These are phyloP conservation scores for Botrytis medusae DNA, from an alignment of 2,329 filamentous ascomycete species.

Conservation along the genomic window DNA sequence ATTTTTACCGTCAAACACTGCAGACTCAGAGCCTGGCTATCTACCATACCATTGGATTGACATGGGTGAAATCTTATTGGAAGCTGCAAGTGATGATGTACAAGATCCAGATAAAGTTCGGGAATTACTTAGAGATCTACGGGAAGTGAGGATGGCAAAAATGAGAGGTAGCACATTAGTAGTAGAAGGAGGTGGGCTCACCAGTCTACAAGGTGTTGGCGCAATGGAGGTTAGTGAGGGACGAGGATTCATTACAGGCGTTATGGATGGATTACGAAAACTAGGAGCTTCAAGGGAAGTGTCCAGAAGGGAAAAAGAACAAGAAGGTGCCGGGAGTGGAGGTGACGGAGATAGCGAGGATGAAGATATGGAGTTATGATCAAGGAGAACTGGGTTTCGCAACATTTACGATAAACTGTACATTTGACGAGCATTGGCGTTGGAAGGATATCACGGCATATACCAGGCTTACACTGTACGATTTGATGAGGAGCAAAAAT, in stretches of 20 bases:
- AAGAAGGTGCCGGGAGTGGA: constrained; percentile 57
- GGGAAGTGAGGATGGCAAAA: constrained; percentile 88
- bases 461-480: constrained; percentile 8
- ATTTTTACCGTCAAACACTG: constrained; percentile 74
- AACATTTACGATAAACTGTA: background rate
- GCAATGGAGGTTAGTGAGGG: constrained; percentile 91
- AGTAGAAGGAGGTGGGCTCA: constrained; percentile 73
- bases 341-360: constrained; percentile 61
- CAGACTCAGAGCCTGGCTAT: constrained; percentile 63
- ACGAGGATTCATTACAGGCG: constrained; percentile 77
- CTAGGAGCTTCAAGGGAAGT: constrained; percentile 80
- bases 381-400: constrained; percentile 9
- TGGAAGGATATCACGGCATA: constrained; percentile 1
- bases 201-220: constrained; percentile 72
- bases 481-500: background rate
- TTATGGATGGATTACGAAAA: constrained; percentile 84
- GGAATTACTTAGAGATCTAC: constrained; percentile 73
- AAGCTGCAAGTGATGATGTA: constrained; percentile 82
- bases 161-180: constrained; percentile 72
- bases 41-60: constrained; percentile 97
- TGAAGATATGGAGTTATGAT: constrained; percentile 43
- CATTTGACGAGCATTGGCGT: constrained; percentile 8
- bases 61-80: constrained; percentile 80
- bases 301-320: constrained; percentile 72
- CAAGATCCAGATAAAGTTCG: constrained; percentile 71